Evolutionary conservation across 2,329 filamentous ascomycete genomes (phyloP), one percentile per base, ranked within the genome.

Genomic region (Esteya vermicola): DNA sequence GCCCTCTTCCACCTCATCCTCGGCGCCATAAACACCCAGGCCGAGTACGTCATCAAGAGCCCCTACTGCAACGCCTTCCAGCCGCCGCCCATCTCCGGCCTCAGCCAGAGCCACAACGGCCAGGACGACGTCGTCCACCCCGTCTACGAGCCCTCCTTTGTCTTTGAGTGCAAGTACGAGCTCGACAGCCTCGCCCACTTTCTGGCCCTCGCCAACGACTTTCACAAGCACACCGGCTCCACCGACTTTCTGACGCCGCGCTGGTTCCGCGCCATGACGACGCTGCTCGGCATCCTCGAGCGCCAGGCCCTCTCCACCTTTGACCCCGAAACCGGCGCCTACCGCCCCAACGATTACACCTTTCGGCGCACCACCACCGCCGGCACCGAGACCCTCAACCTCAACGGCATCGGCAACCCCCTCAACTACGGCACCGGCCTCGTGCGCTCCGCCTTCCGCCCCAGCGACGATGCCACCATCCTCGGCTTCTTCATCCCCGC

Each of bases 11-110:
- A 73, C 21, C 40, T 51, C 25, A 48, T 51, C 33, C 42, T 50
- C 18, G 49, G 49, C 22, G 49, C 49, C 33, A 45, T 51, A 45
- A 50, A 51, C 47, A 51, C 49, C 30, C 91, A 98, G 60, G 73
- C 84, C 14, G 89, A 96, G 58, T 96, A 86, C 53, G 84, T 98
- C 32, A 94, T 96, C 46, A 76, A 85, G 52, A 86, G 83, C 1
- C 91, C 91, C 0, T 98, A 96, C 63, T 98, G 91, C 69, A 96
- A 98, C 58, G 91, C 91, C 16, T 98, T 96, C 59, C 91, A 98
- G 57, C 89, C 91, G 5, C 91, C 91, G 1, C 80, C 84, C 3
- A 84, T 86, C 7, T 88, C 85, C 47, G 75, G 80, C 14, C 67
- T 96, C 1, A 19, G 19, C n/a, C 61, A 68, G 4, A 79, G 78